phyloP scores from a whole-genome alignment of 108 stramenopile species.

The Nitzschia sp. region DNA sequence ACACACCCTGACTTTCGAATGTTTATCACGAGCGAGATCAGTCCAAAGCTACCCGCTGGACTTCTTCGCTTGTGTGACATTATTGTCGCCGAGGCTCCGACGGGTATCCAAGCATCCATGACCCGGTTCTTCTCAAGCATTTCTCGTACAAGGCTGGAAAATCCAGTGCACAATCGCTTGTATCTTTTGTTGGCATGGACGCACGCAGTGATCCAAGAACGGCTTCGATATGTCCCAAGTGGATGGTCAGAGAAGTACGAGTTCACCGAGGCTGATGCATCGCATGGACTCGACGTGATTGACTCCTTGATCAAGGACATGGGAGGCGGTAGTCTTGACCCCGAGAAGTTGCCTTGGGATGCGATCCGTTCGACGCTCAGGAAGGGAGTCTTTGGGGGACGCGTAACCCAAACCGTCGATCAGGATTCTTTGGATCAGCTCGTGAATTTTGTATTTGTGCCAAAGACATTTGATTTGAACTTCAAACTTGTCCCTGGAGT shows the following conservation, averaged over 20 bases:
- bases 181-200: conserved; percentile 93
- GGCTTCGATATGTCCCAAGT: conserved; percentile 91
- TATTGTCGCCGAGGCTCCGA: conserved; percentile 93
- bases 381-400: conserved; percentile 83
- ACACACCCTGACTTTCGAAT: conserved; percentile 85
- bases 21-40: conserved; percentile 94
- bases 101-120: conserved; percentile 91
- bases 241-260: conserved; percentile 97
- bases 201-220: conserved; percentile 96
- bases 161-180: conserved; percentile 78
- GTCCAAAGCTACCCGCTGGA: conserved; percentile 80
- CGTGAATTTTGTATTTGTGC: conserved; percentile 56
- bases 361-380: conserved; percentile 80
- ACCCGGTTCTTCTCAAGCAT: conserved; percentile 88
- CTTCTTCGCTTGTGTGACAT: conserved; percentile 76
- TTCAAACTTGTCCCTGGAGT: conserved; percentile 66
- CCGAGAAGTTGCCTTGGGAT: conserved; percentile 88
- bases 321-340: conserved; percentile 46
- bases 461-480: conserved; percentile 68
- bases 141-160: conserved; percentile 57
- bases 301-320: conserved; percentile 71
- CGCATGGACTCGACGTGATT: conserved; percentile 90
- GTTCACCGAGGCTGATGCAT: conserved; percentile 95
- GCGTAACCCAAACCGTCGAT: conserved; percentile 65
- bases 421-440: conserved; percentile 73